phyloP scores from a whole-genome alignment of 2,329 filamentous ascomycete genomes.

The Diaporthe ampelina region DNA sequence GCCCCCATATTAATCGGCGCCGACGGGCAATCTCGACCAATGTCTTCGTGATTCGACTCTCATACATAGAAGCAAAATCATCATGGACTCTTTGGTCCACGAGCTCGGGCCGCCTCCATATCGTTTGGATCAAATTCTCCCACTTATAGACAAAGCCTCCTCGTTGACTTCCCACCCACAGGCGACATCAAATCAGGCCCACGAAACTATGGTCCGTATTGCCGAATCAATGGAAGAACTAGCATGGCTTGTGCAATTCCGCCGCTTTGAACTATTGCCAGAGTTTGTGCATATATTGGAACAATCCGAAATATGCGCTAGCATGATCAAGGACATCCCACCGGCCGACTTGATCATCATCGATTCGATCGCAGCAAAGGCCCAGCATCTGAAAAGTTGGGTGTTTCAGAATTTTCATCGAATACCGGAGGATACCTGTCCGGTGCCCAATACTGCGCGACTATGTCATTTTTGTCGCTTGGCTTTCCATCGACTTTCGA shows the following conservation, averaged over 20 bases:
- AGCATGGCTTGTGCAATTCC: not conserved
- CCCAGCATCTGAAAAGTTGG: no score
- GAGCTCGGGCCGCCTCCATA: not conserved
- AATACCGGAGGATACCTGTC: no score
- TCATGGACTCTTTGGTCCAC: not conserved
- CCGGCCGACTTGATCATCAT: not conserved
- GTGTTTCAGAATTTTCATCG: no score
- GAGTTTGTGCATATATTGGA: not conserved
- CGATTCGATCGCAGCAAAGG: not conserved
- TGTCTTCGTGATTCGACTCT: not conserved
- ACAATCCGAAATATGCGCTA: no score
- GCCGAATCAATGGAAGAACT: not conserved
- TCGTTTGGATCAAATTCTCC: not conserved
- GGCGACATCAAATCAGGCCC: not conserved
- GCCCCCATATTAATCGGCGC: not conserved
- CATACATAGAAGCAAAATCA: not conserved
- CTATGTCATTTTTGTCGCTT: not conserved
- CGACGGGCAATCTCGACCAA: not conserved
- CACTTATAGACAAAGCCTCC: not conserved
- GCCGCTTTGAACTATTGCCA: not conserved
- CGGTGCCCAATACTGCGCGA: not conserved
- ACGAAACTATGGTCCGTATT: not conserved
- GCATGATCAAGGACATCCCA: not conserved
- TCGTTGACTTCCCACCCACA: not conserved
- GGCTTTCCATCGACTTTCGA: not conserved